Evolutionary conservation across 352 stramenopile genomes (phyloP).

Genomic region (Pythium vanterpoolii): DNA sequence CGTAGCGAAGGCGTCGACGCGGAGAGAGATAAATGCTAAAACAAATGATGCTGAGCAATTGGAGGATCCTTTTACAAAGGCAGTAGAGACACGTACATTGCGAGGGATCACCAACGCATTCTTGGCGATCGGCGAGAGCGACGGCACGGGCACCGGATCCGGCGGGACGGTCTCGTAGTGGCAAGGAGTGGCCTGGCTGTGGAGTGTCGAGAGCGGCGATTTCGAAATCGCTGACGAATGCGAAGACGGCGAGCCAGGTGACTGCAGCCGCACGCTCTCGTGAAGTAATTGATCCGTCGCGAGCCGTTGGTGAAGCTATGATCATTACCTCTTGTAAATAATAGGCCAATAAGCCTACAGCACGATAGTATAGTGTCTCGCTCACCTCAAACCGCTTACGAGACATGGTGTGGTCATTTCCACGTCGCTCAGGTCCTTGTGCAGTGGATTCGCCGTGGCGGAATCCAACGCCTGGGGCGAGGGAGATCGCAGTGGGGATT

Average conservation of each 20-base stretch:
- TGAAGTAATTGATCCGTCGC: slow-evolving; percentile 45
- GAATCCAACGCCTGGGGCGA: slow-evolving; percentile 42
- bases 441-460: slow-evolving; percentile 37
- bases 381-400: slow-evolving; percentile 65
- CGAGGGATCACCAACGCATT: slow-evolving; percentile 16
- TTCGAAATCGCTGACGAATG: neutral
- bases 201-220: slow-evolving; percentile 11
- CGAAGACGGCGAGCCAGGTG: neutral
- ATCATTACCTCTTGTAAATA: neutral
- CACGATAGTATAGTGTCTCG: neutral
- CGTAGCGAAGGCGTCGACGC: slow-evolving; percentile 16
- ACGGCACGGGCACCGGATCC: slow-evolving; percentile 9
- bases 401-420: slow-evolving; percentile 52
- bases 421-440: slow-evolving; percentile 38
- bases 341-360: neutral
- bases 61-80: neutral
- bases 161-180: slow-evolving; percentile 20
- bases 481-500: slow-evolving; percentile 16
- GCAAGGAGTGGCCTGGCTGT: slow-evolving; percentile 5
- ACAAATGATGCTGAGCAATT: neutral
- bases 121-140: slow-evolving; percentile 19
- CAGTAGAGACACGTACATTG: slow-evolving; percentile 10
- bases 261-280: slow-evolving; percentile 16
- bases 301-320: slow-evolving; percentile 57
- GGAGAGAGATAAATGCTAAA: slow-evolving; percentile 14